A percentile compares a stretch with the other conserved stretches of the same genome.
Evolutionary conservation across 192 early-diverging fungal genomes (phyloP).

Genomic region (Entophlyctis luteolus): DNA sequence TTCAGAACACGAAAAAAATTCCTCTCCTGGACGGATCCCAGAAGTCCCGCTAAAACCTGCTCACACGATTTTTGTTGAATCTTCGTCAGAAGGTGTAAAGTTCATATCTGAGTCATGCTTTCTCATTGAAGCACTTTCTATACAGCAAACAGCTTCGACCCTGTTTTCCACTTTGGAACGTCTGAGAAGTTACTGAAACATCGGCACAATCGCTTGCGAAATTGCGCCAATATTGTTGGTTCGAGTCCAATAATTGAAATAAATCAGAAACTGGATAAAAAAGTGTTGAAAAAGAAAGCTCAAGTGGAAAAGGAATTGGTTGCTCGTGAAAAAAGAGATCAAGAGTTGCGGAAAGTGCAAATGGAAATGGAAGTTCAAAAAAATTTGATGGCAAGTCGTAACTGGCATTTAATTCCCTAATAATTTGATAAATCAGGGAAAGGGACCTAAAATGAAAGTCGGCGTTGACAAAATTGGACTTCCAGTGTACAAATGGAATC

Average conservation of each 20-base stretch:
- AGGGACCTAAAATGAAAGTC: slow-evolving; percentile 78
- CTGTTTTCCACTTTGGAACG: slow-evolving; percentile 12
- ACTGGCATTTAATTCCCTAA: neutral
- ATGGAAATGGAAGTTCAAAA: slow-evolving; percentile 76
- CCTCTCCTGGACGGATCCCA: neutral
- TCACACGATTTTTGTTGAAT: slow-evolving; percentile 51
- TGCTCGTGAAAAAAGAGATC: slow-evolving; percentile 72
- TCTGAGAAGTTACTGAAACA: slow-evolving; percentile 26
- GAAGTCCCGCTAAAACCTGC: slow-evolving; percentile 12
- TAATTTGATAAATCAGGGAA: slow-evolving; percentile 33
- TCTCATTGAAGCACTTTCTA: neutral
- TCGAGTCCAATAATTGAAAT: neutral
- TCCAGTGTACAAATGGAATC: slow-evolving; percentile 89
- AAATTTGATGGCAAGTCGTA: slow-evolving; percentile 58
- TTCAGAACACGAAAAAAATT: slow-evolving; percentile 15
- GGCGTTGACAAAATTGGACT: slow-evolving; percentile 78
- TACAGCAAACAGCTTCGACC: slow-evolving; percentile 67
- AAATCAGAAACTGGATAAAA: neutral
- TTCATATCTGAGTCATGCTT: neutral
- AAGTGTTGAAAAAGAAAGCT: neutral
- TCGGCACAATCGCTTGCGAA: slow-evolving; percentile 38
- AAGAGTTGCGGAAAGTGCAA: slow-evolving; percentile 65
- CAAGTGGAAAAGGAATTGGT: slow-evolving; percentile 64
- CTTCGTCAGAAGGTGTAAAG: slow-evolving; percentile 39
- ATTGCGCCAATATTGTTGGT: neutral